Base-by-base conservation (phyloP, 176 grass and related monocot species). In the Carex kokanica region DNA sequence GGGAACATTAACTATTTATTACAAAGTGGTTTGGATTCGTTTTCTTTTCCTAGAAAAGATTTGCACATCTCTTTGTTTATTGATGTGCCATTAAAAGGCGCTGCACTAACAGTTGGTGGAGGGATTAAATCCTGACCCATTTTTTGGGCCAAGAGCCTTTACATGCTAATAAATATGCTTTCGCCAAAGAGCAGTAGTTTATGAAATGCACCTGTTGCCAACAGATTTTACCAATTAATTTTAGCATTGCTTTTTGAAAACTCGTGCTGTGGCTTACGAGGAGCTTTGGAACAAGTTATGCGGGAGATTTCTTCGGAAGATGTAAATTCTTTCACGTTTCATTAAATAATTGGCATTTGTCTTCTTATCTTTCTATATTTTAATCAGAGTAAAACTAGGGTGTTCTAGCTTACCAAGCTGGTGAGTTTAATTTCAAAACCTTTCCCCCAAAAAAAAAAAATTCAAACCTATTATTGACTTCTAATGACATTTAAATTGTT, bases 1-100 rank as follows among this genome's bases (percentile, higher is more conserved):
- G 80, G 80, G 61, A 82, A 68, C 47, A 65, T 82, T 82, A 82
- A 82, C 61, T 82, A 67, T 82, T 82, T 65, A 67, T 82, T 82
- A 81, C 59, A 65, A 65, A 65, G 60, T 63, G 57, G 60, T 82
- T 65, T 82, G 61, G 80, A 82, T 82, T 82, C 60, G 59, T 82
- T 82, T 49, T 68, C 60, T 68, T 78, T 67, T 82, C 60, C 60
- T 82, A 82, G 80, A 67, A 82, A 77, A 82, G 57, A 67, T 82
- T 82, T 82, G 43, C 45, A 49, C 7, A 5, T 65, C 38, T 68
- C 41, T 63, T 81, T 82, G 60, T 82, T 82, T 82, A 82, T 82
- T 82, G 60, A 61, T 82, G 23, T 68, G 43, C 43, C 17, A 78
- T 78, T 78, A 23, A 78, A 55, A 78, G 73, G 73, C 11, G 14